Evolutionary conservation across 1,284 basidiomycete species (phyloP), one percentile per base, ranked within the genome.

Genomic region (Boletus sp.): DNA sequence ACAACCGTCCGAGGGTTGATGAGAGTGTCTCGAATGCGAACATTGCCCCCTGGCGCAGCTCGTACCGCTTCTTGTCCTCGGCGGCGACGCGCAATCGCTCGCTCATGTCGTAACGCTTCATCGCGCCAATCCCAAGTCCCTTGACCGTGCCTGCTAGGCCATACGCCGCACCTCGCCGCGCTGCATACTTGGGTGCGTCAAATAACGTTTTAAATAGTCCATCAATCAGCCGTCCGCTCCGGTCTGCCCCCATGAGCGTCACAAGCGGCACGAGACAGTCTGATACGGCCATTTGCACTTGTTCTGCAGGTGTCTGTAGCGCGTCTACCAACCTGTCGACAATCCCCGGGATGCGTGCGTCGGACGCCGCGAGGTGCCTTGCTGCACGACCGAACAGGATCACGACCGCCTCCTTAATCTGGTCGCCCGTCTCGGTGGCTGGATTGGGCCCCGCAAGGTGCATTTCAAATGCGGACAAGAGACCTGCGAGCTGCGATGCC

Each of bases 11-110:
- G 25, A 99, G 85, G 4, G 92, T 93, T 53, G 80, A 85, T 2
- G 94, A 93, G 53, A 99, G 81, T 0, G 95, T 95, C 75, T 99
- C 97, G 69, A 97, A 94, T 0, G 93, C 94, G 71, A 99, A 97
- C 83, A 98, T 87, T 50, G 94, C 93, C 38, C 97, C 97, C 76
- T 99, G 96, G 49, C 97, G 86, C 16, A 91, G 81, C 71, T 96
- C 93, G 68, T 87, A 91, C 28, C 83, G 82, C 70, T 93, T 94
- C 80, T 97, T 98, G 74, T 98, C 96, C 67, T 95, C 94, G 8
- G 92, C 80, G 3, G 93, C 94, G 33, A 85, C 81, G 31, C 85
- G 84, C 19, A 99, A 80, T 46, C 91, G 88, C 38, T 81, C 80
- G 66, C 97, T 86, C 58, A 98, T 80, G 57, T 89, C 81, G 72